A percentile compares a stretch with the other conserved stretches of the same genome.
These are phyloP conservation scores for Trichoderma gracile DNA, from an alignment of 2,329 filamentous ascomycete species.

Conservation along the genomic window DNA sequence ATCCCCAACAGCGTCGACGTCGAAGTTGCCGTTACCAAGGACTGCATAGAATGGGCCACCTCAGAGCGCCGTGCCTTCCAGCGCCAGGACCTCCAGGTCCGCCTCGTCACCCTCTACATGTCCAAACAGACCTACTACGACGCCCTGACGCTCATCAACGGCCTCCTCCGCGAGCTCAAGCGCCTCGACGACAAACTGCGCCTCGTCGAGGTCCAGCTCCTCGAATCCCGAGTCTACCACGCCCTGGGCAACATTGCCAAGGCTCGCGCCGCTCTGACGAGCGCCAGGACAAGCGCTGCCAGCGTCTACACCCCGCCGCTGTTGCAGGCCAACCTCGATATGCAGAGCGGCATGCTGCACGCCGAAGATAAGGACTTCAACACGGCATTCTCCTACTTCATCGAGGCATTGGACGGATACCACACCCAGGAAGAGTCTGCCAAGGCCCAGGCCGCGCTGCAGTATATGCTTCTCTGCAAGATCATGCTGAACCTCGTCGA, in stretches of 20 bases:
- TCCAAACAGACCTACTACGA: slow-evolving; percentile 98
- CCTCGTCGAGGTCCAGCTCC: slow-evolving; percentile 93
- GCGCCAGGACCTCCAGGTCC: slow-evolving; percentile 95
- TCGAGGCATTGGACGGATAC: slow-evolving; percentile 97
- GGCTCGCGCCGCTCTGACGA: slow-evolving; percentile 90
- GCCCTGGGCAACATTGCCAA: slow-evolving; percentile 95
- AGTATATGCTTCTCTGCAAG: slow-evolving; percentile 99
- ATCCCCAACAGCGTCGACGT: slow-evolving; percentile 94
- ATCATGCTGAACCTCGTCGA: slow-evolving; percentile 98
- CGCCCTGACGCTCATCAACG: slow-evolving; percentile 93
- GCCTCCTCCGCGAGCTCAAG: slow-evolving; percentile 93
- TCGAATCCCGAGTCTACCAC: slow-evolving; percentile 97
- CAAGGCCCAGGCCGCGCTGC: slow-evolving; percentile 93
- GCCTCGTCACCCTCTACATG: slow-evolving; percentile 92
- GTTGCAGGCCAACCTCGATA: slow-evolving; percentile 93
- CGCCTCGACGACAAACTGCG: slow-evolving; percentile 98
- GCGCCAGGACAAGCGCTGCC: slow-evolving; percentile 89
- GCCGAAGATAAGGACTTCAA: slow-evolving; percentile 99
- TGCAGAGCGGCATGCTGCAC: slow-evolving; percentile 99
- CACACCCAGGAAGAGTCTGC: slow-evolving; percentile 84
- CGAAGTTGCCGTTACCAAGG: slow-evolving; percentile 94
- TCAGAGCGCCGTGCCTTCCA: slow-evolving; percentile 93
- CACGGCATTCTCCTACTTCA: slow-evolving; percentile 98
- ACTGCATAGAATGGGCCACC: slow-evolving; percentile 99
- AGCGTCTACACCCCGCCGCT: slow-evolving; percentile 96